Conservation (phyloP, 352 stramenopile species). For the Globisporangium camurandrum region DNA sequence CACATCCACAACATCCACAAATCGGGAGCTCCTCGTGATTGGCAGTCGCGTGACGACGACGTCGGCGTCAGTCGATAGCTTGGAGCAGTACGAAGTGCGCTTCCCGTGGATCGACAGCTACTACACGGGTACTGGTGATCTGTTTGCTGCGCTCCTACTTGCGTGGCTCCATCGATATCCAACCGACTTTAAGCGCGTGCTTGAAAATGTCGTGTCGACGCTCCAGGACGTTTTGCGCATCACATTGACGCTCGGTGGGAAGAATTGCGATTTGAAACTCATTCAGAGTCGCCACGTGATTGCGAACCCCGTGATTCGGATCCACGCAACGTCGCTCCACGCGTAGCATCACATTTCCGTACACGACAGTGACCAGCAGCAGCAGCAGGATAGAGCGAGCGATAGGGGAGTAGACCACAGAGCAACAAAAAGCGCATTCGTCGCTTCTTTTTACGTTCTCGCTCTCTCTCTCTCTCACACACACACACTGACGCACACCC, state of each 20-base stretch:
- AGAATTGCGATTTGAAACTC: constrained; percentile 76
- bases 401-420: neutral
- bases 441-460: too few relatives aligned
- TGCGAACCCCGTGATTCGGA: constrained; percentile 36
- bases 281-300: constrained; percentile 78
- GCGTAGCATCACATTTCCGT: too few relatives aligned
- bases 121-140: constrained; percentile 77
- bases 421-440: too few relatives aligned
- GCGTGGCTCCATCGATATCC: constrained; percentile 67
- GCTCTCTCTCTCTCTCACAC: neutral
- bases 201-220: constrained; percentile 74
- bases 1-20: constrained; percentile 19
- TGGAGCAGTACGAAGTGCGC: constrained; percentile 72
- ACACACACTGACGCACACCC: neutral
- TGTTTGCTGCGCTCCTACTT: constrained; percentile 77
- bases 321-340: constrained; percentile 33
- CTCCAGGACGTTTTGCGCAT: constrained; percentile 76
- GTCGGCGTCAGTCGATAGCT: constrained; percentile 21
- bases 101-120: constrained; percentile 77
- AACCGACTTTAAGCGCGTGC: constrained; percentile 47
- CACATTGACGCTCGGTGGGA: constrained; percentile 48
- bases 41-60: constrained; percentile 57
- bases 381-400: neutral
- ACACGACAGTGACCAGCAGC: too few relatives aligned
- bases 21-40: constrained; percentile 57